phyloP scores from a whole-genome alignment of 768 basidiomycete genomes.

The Rhodosporidiobolus sp. region DNA sequence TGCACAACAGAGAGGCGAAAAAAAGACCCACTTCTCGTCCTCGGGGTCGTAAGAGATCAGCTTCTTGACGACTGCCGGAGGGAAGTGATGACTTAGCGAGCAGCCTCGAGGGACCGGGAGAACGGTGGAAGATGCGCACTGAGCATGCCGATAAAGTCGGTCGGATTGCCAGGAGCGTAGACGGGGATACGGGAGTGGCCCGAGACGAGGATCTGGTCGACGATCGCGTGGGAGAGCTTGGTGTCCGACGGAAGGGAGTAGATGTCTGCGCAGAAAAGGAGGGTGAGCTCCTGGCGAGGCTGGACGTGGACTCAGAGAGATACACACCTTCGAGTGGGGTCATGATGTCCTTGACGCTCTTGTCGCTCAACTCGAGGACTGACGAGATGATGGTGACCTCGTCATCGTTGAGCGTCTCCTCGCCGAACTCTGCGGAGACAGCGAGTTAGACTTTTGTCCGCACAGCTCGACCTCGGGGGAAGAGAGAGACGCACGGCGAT shows the following conservation, averaged over 20 bases:
- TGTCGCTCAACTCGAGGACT: conserved; percentile 42
- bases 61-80: conserved; percentile 45
- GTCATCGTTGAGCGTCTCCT: conserved; percentile 51
- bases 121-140: conserved; percentile 8
- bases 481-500: conserved; percentile 44
- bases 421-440: conserved; percentile 42
- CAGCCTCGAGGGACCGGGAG: conserved; percentile 24
- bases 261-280: conserved; percentile 55
- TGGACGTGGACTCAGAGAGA: too few relatives aligned
- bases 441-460: neutral
- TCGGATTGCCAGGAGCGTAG: conserved; percentile 65
- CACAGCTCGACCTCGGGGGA: too few relatives aligned
- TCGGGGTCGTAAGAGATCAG: conserved; percentile 84
- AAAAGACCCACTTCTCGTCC: conserved; percentile 52
- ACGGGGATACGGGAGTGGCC: conserved; percentile 93
- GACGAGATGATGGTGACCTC: conserved; percentile 48
- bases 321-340: conserved; percentile 63
- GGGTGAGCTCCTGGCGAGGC: accelerated
- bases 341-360: conserved; percentile 67
- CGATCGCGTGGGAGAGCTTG: conserved; percentile 70
- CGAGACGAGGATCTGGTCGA: conserved; percentile 59
- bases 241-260: conserved; percentile 74
- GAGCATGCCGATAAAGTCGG: conserved; percentile 74
- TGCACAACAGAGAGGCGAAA: neutral
- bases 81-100: conserved; percentile 71